Evolutionary conservation across 495 filamentous ascomycete genomes (phyloP), one percentile per base, ranked within the genome.

Genomic region (Trichoderma gamsii): DNA sequence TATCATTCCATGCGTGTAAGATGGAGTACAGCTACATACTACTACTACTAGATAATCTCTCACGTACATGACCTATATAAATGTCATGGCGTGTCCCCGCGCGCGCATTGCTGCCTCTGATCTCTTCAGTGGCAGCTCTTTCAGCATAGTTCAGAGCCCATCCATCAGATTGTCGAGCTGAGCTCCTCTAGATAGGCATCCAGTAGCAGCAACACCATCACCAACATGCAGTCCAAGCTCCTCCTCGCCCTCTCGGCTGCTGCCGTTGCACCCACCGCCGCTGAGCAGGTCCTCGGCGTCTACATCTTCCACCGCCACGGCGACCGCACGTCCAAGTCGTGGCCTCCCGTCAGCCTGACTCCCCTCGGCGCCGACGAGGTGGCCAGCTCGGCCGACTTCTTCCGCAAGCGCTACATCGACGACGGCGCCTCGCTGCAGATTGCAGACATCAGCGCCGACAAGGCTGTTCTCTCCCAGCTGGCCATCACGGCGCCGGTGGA

Each of bases 291-390:
- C 32, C 88, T 89, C 75, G 87, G 84, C 49, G 81, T 87, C 29
- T 90, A 90, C 65, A 85, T 91, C 71, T 92, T 90, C 79, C 86
- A 85, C 49, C 83, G 88, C 15, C 83, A 92, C 70, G 92, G 92
- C 61, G 91, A 93, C 68, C 86, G 86, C 25, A 90, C 88, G 0
- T 84, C 90, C n/a, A 81, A 86, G 71, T 71, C 78, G 6, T 79
- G 85, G 11, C 71, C 78, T 41, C 82, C 80, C 1, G 78, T 83
- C 0, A 81, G 70, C 4, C 76, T 96, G 70, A 92, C 90, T 1
- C 77, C 88, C 9, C 80, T 90, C 66, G 92, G 92, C 49, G 88
- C 89, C 59, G 83, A 84, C 61, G 82, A 92, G 72, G 75, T 89
- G n/a, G 84, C 82, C 71, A 69, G 76, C 29, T 87, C 89, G 1